Base-by-base conservation (phyloP, 2,329 filamentous ascomycete genomes). In the Ceratocystiopsis minuta region DNA sequence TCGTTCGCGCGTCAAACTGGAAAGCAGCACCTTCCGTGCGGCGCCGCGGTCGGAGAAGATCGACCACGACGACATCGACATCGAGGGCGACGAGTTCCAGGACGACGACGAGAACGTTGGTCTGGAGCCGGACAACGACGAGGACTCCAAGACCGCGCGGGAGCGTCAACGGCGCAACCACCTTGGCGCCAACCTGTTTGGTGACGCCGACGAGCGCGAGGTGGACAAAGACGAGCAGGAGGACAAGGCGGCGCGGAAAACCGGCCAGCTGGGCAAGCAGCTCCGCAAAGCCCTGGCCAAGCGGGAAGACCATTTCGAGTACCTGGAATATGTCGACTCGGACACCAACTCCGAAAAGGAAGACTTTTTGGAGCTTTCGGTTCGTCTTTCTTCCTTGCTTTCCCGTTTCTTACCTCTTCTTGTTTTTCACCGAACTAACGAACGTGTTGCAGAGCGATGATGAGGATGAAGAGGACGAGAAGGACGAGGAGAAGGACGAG, bases 271-370 rank as follows among this genome's bases (percentile, higher is more conserved):
- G 44, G 81, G 85, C 46, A 92, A 88, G 57, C 67, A 72, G 37
- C 70, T 86, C 6, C 77, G 81, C 45, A 93, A 92, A 60, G 77
- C 80, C 12, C 67, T 96, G 12, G 77, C 80, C 51, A 88, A 82
- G 60, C 73, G 83, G 41, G 90, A 95, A 59, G 81, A 84, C 57
- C 83, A 92, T 50, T 78, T 76, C 49, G 81, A 90, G 47, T 94
- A 94, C 54, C 79, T 76, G 49, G 81, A 90, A 46, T 94, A 93
- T 54, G 79, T 75, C 49, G 81, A 90, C 46, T 93, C 93, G 53
- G 82, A 83, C 52, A 80, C 76, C 49, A 82, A 67, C 43, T 61
- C 59, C 12, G 64, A 64, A 5, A 53, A 56, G 37, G 59, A 59
- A 18, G 52, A 54, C 41, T 44, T 51, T 43, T 13, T 48, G 42